phyloP scores from a whole-genome alignment of 768 basidiomycete species.

The Lentinula detonsa region DNA sequence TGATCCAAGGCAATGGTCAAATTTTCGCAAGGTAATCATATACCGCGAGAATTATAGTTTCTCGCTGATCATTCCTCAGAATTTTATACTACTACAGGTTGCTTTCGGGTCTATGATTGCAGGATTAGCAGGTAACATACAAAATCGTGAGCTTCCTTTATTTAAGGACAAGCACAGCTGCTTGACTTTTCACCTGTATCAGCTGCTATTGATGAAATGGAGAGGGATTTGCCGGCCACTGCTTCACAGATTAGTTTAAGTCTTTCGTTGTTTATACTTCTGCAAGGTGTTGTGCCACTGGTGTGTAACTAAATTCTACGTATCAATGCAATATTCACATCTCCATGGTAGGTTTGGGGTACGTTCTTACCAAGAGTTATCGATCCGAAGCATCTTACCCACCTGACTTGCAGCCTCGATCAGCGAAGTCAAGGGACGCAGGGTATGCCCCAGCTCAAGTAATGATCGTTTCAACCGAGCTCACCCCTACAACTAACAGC shows the following conservation, averaged over 20 bases:
- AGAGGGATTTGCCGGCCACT: conserved; percentile 53
- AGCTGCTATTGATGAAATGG: conserved; percentile 64
- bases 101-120: conserved; percentile 51
- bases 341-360: background rate
- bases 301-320: conserved; percentile 30
- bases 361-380: background rate
- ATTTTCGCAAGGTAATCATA: conserved; percentile 42
- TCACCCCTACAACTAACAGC: conserved; percentile 19
- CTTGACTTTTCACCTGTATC: background rate
- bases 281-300: conserved; percentile 65
- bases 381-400: background rate
- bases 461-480: background rate
- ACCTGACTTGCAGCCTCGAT: conserved; percentile 16
- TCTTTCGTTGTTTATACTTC: conserved; percentile 64
- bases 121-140: conserved; percentile 52
- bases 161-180: background rate
- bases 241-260: conserved; percentile 58
- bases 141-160: conserved; percentile 45
- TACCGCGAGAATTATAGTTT: background rate
- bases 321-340: conserved; percentile 16
- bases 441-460: conserved; percentile 29
- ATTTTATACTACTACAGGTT: conserved; percentile 39
- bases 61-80: conserved; percentile 20
- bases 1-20: conserved; percentile 59
- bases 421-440: conserved; percentile 73